Base-by-base conservation (phyloP, 2,329 filamentous ascomycete genomes). In the Sclerotiophoma versabilis region DNA sequence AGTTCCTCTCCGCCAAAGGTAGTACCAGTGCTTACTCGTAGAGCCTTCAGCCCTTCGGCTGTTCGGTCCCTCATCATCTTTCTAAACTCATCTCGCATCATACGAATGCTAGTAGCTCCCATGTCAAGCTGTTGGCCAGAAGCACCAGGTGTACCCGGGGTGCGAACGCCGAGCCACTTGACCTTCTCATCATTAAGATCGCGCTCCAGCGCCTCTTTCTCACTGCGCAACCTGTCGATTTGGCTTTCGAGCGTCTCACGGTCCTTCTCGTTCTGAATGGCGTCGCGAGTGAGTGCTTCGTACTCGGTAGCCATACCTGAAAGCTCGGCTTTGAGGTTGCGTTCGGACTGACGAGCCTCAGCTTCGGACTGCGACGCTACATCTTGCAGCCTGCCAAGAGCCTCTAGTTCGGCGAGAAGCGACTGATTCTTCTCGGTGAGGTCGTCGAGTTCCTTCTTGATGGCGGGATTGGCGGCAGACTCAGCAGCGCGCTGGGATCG, bases 21-120 rank as follows among this genome's bases (percentile, higher is more conserved):
- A 5, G 12, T 30, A 27, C 5, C 29, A 5, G 78, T 41, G 79
- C 84, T 77, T 74, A 90, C 88, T 78, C 84, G 85, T 51, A 91
- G 69, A 55, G 82, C 78, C 75, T 83, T 88, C 65, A 86, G 77
- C 57, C 84, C 87, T 72, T 91, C 88, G 1, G 81, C 80, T 57
- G 87, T 83, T 41, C 86, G 86, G 67, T 91, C 87, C 59, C 87
- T 82, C 87, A 91, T 90, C 88, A 91, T 91, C 78, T 88, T 90
- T 79, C 89, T 90, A 71, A 91, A 91, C 71, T 91, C 88, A 58
- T 87, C 87, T 74, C 87, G 86, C 67, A 91, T 69, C 33, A 90
- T 86, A 75, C 84, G 84, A 20, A 86, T 87, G 63, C 86, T 89
- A 10, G 86, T 90, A 9, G 80, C 83, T 60, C 87, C 85, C 54